These are phyloP conservation scores for Xylariaceae sp. DNA, from an alignment of 2,329 filamentous ascomycete species.

Conservation along the genomic window DNA sequence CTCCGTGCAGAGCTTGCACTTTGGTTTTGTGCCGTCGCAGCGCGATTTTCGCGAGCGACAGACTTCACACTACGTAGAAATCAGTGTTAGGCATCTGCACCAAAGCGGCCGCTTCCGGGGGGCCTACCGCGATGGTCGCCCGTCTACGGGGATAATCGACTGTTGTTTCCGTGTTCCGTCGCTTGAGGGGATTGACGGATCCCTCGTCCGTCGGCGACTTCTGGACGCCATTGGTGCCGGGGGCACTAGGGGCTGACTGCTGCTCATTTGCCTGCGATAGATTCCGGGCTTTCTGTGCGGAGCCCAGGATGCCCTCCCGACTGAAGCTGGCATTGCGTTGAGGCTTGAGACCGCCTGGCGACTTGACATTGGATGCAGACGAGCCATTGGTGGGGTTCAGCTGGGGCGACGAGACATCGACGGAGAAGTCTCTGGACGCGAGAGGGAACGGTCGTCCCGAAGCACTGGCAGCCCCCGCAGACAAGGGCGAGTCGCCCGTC, in stretches of 20 bases:
- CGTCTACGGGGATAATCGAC: constrained; percentile 60
- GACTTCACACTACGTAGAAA: constrained; percentile 61
- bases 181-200: constrained; percentile 48
- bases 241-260: constrained; percentile 28
- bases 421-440: constrained; percentile 44
- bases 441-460: constrained; percentile 41
- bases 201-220: constrained; percentile 48
- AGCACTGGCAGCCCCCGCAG: constrained; percentile 36
- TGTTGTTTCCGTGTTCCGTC: constrained; percentile 56
- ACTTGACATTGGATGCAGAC: constrained; percentile 48
- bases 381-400: constrained; percentile 40
- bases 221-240: constrained; percentile 38
- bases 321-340: constrained; percentile 47
- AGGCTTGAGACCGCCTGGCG: constrained; percentile 44
- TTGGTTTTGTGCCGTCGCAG: constrained; percentile 73
- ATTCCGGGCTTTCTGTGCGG: constrained; percentile 50
- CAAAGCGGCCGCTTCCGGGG: constrained; percentile 8
- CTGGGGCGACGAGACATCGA: constrained; percentile 45
- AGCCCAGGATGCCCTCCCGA: constrained; percentile 49
- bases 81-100: constrained; percentile 9
- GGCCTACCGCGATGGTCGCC: constrained; percentile 60
- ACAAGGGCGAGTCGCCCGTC: constrained; percentile 48
- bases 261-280: constrained; percentile 52
- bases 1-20: constrained; percentile 79
- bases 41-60: constrained; percentile 75